Evolutionary conservation across 2,329 filamentous ascomycete genomes (phyloP).

Genomic region (Cladophialophora yegresii): DNA sequence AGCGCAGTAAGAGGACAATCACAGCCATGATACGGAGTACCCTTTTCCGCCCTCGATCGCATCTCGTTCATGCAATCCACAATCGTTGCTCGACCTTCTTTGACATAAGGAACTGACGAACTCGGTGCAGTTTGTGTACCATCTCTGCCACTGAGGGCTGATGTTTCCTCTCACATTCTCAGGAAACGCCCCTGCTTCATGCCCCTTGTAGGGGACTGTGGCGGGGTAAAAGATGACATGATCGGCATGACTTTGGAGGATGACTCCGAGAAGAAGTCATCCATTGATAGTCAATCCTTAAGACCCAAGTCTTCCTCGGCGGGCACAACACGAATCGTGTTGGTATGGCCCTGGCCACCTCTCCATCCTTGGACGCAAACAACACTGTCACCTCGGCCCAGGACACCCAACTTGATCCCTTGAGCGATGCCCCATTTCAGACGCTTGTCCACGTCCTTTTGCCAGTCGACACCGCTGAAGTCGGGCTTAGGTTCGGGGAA

Average conservation of each 20-base stretch:
- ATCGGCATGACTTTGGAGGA: constrained; percentile 23
- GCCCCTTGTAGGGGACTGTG: constrained; percentile 16
- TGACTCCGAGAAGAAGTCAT: constrained; percentile 28
- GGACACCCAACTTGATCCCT: constrained; percentile 78
- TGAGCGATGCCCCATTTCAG: constrained; percentile 95
- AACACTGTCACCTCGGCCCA: constrained; percentile 73
- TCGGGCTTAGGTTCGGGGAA: constrained; percentile 94
- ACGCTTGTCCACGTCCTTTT: constrained; percentile 96
- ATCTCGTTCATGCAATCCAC: neutral
- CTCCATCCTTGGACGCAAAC: constrained; percentile 70
- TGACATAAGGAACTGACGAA: neutral
- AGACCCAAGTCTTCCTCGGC: constrained; percentile 46
- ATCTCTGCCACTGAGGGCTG: neutral
- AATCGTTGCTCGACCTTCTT: neutral
- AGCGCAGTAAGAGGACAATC: neutral
- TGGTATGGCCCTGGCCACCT: constrained; percentile 68
- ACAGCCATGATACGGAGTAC: neutral
- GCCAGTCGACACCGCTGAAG: constrained; percentile 77
- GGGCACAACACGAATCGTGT: constrained; percentile 59
- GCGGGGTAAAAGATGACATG: constrained; percentile 21
- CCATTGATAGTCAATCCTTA: constrained; percentile 33
- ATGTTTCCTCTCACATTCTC: constrained; percentile 1
- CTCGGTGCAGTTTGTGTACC: neutral
- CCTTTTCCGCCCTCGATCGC: neutral
- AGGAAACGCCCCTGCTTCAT: constrained; percentile 14